Percentiles rank a stretch among this genome's conserved stretches.
These are phyloP conservation scores for Pestalotiopsis sp. DNA, from an alignment of 2,329 filamentous ascomycete species.

Conservation along the genomic window DNA sequence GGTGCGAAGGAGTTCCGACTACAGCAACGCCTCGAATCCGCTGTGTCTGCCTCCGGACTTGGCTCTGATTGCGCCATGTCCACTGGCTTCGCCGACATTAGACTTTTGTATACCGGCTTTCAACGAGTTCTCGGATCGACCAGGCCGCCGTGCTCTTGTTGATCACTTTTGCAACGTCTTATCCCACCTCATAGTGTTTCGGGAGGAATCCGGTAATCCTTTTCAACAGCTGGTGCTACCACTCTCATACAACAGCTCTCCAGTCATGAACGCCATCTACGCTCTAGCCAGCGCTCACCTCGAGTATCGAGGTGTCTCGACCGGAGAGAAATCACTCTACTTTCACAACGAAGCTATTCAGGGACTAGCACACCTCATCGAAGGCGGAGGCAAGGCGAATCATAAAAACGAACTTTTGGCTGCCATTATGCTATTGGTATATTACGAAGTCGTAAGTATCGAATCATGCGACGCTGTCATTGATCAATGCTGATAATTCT, in stretches of 20 bases:
- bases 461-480: background rate
- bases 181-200: slow-evolving; percentile 67
- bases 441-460: slow-evolving; percentile 64
- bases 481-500: slow-evolving; percentile 16
- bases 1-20: slow-evolving; percentile 24
- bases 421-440: slow-evolving; percentile 63
- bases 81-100: slow-evolving; percentile 43
- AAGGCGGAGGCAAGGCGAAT: slow-evolving; percentile 50
- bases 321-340: slow-evolving; percentile 56
- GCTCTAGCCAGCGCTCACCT: slow-evolving; percentile 84
- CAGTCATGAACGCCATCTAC: slow-evolving; percentile 81
- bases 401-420: slow-evolving; percentile 59
- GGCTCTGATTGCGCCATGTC: slow-evolving; percentile 44
- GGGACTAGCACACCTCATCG: slow-evolving; percentile 59
- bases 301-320: slow-evolving; percentile 63
- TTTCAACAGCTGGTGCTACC: slow-evolving; percentile 67
- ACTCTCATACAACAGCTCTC: slow-evolving; percentile 54
- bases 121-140: slow-evolving; percentile 57
- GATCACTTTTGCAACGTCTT: slow-evolving; percentile 67
- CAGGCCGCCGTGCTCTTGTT: slow-evolving; percentile 57
- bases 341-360: slow-evolving; percentile 65
- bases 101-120: slow-evolving; percentile 58
- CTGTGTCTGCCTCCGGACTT: slow-evolving; percentile 37
- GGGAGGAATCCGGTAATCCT: slow-evolving; percentile 64
- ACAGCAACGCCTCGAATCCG: slow-evolving; percentile 21